These are phyloP conservation scores for Xylaria palmicola DNA, from an alignment of 495 filamentous ascomycete species.

Conservation along the genomic window DNA sequence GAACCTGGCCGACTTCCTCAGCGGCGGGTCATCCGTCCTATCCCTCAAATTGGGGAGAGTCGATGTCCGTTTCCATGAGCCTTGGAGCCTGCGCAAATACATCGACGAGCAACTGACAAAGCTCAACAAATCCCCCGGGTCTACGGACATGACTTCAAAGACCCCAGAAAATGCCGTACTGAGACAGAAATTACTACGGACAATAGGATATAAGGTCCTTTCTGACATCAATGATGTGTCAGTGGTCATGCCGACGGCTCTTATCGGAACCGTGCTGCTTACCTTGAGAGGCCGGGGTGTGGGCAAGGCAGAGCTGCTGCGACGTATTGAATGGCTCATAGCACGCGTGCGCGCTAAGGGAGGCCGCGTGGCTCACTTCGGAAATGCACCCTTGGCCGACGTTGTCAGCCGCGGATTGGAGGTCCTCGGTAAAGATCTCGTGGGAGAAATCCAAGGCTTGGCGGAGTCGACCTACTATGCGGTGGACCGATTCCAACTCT, in stretches of 20 bases:
- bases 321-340: constrained; percentile 87
- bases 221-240: constrained; percentile 94
- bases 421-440: constrained; percentile 83
- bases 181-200: constrained; percentile 66
- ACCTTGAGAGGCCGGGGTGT: constrained; percentile 91
- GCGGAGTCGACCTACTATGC: constrained; percentile 89
- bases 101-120: constrained; percentile 67
- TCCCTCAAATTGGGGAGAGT: constrained; percentile 87
- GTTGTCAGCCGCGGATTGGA: constrained; percentile 91
- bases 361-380: constrained; percentile 89
- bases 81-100: constrained; percentile 84
- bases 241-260: constrained; percentile 94
- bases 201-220: constrained; percentile 85
- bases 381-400: constrained; percentile 66
- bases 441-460: constrained; percentile 73
- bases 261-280: constrained; percentile 90
- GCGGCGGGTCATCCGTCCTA: constrained; percentile 77
- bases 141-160: constrained; percentile 39
- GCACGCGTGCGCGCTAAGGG: constrained; percentile 81
- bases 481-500: constrained; percentile 93
- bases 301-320: constrained; percentile 78
- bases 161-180: constrained; percentile 45
- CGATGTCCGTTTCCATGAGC: constrained; percentile 92
- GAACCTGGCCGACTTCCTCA: constrained; percentile 83
- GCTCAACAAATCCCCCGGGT: constrained; percentile 38